These are phyloP conservation scores for Marasmius tenuissimus DNA, from an alignment of 1,284 basidiomycete species.

Conservation along the genomic window DNA sequence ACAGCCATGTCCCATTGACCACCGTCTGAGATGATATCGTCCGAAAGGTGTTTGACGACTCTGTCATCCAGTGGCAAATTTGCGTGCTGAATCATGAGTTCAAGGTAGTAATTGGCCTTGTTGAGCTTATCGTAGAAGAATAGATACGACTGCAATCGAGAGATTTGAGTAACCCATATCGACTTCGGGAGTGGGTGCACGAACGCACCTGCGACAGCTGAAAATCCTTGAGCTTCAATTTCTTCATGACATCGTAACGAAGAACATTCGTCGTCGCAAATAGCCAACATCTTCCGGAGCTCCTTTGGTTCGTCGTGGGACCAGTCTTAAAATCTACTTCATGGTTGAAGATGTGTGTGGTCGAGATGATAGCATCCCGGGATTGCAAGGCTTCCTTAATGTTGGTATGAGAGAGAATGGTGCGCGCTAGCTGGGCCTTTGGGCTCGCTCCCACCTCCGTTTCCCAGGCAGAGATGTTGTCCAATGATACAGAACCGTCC, in stretches of 20 bases:
- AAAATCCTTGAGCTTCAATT: constrained; percentile 84
- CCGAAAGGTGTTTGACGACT: constrained; percentile 75
- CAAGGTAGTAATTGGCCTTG: constrained; percentile 94
- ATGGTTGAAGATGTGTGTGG: constrained; percentile 85
- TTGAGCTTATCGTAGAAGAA: constrained; percentile 97
- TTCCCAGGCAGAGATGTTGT: constrained; percentile 69
- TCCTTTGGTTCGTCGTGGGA: constrained; percentile 88
- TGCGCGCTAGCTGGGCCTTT: constrained; percentile 76
- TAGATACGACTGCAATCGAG: constrained; percentile 66
- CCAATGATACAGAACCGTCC: constrained; percentile 60
- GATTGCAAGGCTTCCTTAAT: constrained; percentile 67
- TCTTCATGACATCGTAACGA: constrained; percentile 83
- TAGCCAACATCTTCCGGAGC: constrained; percentile 88
- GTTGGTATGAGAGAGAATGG: constrained; percentile 77
- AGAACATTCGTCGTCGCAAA: constrained; percentile 90
- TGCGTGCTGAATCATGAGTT: constrained; percentile 81
- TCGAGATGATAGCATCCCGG: constrained; percentile 63
- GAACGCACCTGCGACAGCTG: constrained; percentile 79
- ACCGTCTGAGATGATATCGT: constrained; percentile 85
- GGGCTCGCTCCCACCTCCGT: constrained; percentile 52
- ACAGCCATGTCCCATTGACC: constrained; percentile 96
- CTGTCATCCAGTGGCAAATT: constrained; percentile 84
- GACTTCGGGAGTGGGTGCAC: neutral
- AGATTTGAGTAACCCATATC: neutral
- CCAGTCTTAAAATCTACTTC: constrained; percentile 77